Percentiles rank a stretch among this genome's conserved stretches.
phyloP scores from a whole-genome alignment of 179 eudicot species.

The Spergularia azorica region DNA sequence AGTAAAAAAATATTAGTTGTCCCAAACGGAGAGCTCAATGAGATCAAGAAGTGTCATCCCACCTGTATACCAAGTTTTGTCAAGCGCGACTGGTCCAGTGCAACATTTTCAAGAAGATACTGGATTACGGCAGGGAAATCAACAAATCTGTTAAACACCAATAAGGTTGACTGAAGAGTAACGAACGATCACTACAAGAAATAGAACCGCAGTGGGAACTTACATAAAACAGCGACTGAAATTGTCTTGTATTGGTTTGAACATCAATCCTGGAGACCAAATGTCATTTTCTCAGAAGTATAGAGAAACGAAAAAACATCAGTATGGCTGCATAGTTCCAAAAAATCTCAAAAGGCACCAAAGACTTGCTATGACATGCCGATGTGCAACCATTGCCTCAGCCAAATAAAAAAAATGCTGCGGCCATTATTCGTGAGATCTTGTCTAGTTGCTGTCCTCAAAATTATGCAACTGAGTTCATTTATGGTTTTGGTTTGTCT shows the following conservation, averaged over 20 bases:
- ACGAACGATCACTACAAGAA: conserved; percentile 3
- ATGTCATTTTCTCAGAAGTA: conserved; percentile 7
- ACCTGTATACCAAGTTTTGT: conserved; percentile 84
- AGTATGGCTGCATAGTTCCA: not conserved
- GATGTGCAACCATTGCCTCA: not conserved
- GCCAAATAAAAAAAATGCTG: too few relatives aligned
- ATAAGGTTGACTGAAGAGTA: not conserved
- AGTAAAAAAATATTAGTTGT: too few relatives aligned
- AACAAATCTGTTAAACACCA: conserved; percentile 10
- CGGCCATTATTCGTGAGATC: too few relatives aligned
- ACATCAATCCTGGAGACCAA: conserved; percentile 76
- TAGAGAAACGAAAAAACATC: not conserved
- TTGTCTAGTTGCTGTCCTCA: too few relatives aligned
- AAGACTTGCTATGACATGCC: not conserved
- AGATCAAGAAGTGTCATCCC: conserved; percentile 14
- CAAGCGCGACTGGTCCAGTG: conserved; percentile 58
- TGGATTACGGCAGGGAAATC: conserved; percentile 29
- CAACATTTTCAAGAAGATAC: conserved; percentile 88
- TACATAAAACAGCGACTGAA: conserved; percentile 78
- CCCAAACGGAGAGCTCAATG: not conserved
- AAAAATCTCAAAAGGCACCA: not conserved
- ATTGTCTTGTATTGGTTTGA: conserved; percentile 83
- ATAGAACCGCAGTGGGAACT: conserved; percentile 13
- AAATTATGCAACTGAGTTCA: too few relatives aligned
- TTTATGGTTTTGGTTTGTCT: too few relatives aligned